A percentile compares a stretch with the other conserved stretches of the same genome.
Evolutionary conservation across 352 stramenopile genomes (phyloP).

Genomic region (Phytophthora nicotianae): DNA sequence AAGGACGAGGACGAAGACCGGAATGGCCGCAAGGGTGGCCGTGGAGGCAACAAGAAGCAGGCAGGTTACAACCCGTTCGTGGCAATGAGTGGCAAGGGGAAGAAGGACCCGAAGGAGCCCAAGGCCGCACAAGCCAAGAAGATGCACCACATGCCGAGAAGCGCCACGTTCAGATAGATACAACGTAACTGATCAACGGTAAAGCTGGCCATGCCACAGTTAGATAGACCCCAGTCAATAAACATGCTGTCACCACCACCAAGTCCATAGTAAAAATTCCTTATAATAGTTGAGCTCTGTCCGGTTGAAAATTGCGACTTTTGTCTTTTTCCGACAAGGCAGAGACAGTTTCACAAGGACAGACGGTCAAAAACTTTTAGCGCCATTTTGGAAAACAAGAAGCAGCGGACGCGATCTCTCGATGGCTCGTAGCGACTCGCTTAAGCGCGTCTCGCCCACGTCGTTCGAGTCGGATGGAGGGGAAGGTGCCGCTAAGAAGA

Average conservation of each 20-base stretch:
- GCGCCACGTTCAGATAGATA: slow-evolving; percentile 81
- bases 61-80: slow-evolving; percentile 81
- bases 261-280: slow-evolving; percentile 1
- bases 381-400: slow-evolving; percentile 30
- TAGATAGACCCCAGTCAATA: slow-evolving; percentile 22
- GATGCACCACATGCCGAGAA: slow-evolving; percentile 85
- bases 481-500: slow-evolving; percentile 29
- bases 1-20: slow-evolving; percentile 30
- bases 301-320: neutral
- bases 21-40: slow-evolving; percentile 12
- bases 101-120: slow-evolving; percentile 31
- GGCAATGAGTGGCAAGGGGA: slow-evolving; percentile 50
- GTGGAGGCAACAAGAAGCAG: slow-evolving; percentile 44
- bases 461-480: slow-evolving; percentile 21
- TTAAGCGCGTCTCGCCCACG: slow-evolving; percentile 29
- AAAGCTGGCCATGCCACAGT: slow-evolving; percentile 2
- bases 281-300: neutral
- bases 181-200: slow-evolving; percentile 2
- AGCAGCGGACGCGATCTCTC: slow-evolving; percentile 20
- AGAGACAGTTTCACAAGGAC: slow-evolving; percentile 2
- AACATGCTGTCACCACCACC: slow-evolving; percentile 9
- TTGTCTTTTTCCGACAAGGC: neutral
- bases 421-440: slow-evolving; percentile 31
- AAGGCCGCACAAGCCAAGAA: slow-evolving; percentile 65
- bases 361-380: slow-evolving; percentile 12